Evolutionary conservation across 2,329 filamentous ascomycete species (phyloP).

Genomic region (Calycina herbarum): DNA sequence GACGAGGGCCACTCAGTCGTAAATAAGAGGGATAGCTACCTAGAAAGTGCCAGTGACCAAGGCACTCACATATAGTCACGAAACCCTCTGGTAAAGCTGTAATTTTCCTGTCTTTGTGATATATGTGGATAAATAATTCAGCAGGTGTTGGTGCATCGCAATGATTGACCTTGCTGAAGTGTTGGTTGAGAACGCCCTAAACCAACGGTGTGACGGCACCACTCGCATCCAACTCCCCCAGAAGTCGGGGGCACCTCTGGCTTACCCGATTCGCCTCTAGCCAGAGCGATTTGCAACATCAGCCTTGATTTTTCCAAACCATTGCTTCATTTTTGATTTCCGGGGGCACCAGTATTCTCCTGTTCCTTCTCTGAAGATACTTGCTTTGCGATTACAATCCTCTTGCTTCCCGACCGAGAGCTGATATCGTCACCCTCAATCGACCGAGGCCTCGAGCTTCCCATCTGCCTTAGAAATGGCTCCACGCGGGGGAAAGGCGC

Average conservation of each 20-base stretch:
- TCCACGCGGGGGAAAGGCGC: conserved; percentile 71
- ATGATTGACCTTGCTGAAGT: neutral
- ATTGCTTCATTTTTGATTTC: conserved; percentile 18
- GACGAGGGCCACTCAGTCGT: neutral
- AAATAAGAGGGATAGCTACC: neutral
- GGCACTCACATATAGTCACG: neutral
- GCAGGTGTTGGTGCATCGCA: neutral
- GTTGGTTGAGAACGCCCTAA: neutral
- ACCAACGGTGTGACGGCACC: neutral
- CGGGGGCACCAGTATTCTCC: neutral
- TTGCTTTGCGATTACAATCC: neutral
- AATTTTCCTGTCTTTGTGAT: neutral
- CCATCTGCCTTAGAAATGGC: conserved; percentile 36
- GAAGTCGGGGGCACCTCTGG: neutral
- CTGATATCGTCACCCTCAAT: neutral
- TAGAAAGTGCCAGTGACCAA: neutral
- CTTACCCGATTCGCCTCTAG: conserved; percentile 14
- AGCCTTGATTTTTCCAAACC: neutral
- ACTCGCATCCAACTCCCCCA: neutral
- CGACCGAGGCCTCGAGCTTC: conserved; percentile 8
- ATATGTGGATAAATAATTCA: neutral
- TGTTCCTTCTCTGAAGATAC: neutral
- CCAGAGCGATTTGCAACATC: conserved; percentile 11
- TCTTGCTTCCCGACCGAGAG: neutral
- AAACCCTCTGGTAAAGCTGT: neutral